Base-by-base conservation (phyloP, 192 early-diverging fungal genomes). In the Entomortierella parvispora region DNA sequence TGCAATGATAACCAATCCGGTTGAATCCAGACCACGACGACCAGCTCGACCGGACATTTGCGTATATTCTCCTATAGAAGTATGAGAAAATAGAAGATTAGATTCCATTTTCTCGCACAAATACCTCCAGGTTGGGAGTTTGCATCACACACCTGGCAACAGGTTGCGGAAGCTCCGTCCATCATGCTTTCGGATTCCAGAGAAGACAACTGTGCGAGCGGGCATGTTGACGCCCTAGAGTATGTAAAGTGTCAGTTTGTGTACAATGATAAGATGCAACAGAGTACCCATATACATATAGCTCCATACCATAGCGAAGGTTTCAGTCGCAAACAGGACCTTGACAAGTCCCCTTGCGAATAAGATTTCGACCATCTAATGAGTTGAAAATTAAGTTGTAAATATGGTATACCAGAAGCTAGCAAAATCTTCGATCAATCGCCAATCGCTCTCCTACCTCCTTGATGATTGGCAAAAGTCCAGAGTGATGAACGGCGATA, bases 11-110 rank as follows among this genome's bases (percentile, higher is more conserved):
- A 99, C 97, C 20, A 93, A 83, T 25, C 97, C 97, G 7, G 94
- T 97, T 17, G 84, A 83, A 65, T 99, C 97, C 25, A 96, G 82
- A 9, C 95, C 96, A 84, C 96, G 93, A 59, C 97, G 87, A 48
- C 97, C 97, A 45, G 97, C 97, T 49, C 97, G 90, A 0, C 97
- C 97, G 15, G 94, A 94, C 97, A 99, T 99, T 88, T 99, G 97
- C 5, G 95, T 99, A 78, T 99, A 99, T 70, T 99, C 97, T 51
- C 94, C 92, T 91, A 62, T n/a, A n/a, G 14, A 3, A 0, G 2
- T 20, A 29, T 7, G 9, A 54, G 6, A 62, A 15, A 22, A 29
- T 44, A 18, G 4, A 43, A 23, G 44, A 33, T 52, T 47, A 55
- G 64, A 46, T 44, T 18, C 45, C 51, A 37, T n/a, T 3, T 6